Evolutionary conservation across 768 basidiomycete genomes (phyloP), one percentile per base, ranked within the genome.

Genomic region (Boletellus sp.): DNA sequence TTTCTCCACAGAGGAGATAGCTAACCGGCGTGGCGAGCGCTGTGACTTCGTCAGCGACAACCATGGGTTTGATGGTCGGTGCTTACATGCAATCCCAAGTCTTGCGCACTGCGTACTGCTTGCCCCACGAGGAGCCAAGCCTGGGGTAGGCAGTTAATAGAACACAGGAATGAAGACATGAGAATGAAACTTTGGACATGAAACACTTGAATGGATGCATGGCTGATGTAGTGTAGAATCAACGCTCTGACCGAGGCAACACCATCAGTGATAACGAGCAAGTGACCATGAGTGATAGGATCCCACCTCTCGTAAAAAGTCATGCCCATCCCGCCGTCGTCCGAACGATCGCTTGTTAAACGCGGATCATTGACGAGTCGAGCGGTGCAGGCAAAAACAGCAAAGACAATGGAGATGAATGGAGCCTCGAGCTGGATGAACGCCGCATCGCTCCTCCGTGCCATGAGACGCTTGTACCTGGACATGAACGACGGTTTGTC

Each of bases 51-150:
- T 63, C 48, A 64, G 54, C 32, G 53, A 54, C 22, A 17, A 38
- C 50, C 48, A 28, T 33, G 19, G 38, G 31, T 45, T 44, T 45
- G 19, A 50, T 20, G 31, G 32, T n/a, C 16, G 22, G 51, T 42
- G 65, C 90, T 75, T 71, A 94, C 91, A 72, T 94, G 93, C 58
- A 95, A 78, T 39, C 93, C 93, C 36, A 94, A 75, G 71, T 95
- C 93, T 67, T 94, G 93, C 3, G 88, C 92, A 51, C 83, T 83
- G 51, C 93, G 83, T 41, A 95, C 82, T 20, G 90, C 93, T 66
- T 94, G 93, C 37, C 93, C 93, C 47, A 93, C 81, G 50, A 94
- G 77, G 54, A 94, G 80, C 93, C 93, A 95, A 26, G 92, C 90
- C 70, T 94, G 93, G 3, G 93, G 93, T 45, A 95, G 79, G 63